Evolutionary conservation across 2,329 filamentous ascomycete species (phyloP), one percentile per base, ranked within the genome.

Genomic region (Aaosphaeria pasadenensis): DNA sequence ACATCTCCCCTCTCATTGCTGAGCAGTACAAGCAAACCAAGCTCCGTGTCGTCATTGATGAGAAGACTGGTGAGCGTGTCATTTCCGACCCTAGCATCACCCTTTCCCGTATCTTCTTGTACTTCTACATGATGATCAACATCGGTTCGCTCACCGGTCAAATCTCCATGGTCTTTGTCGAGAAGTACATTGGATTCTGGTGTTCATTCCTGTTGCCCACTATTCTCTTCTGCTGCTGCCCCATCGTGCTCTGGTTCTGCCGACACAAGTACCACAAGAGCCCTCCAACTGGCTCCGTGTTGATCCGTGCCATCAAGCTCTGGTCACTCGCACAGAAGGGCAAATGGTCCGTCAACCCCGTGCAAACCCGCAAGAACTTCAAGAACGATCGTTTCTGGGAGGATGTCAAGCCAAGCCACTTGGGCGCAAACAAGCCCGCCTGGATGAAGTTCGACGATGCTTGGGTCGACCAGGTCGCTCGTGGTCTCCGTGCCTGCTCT

Each of bases 381-480:
- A 77, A 81, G 51, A 73, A 76, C 45, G 74, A 75, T 5, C 74
- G 75, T 11, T 79, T 88, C 71, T 90, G 86, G 83, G 82, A 89
- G 29, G 63, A 74, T 4, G 82, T 83, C 50, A 88, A 88, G 72
- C 87, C 87, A 3, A 87, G 83, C 63, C 73, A 76, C 33, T 75
- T 89, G 7, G 72, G 77, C 35, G 68, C 67, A 1, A 65, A 76
- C 53, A 83, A 84, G 46, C 87, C 87, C 0, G 38, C 47, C 0
- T 91, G 87, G 87, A 91, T 91, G 85, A 87, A 84, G 0, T 91
- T 90, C 57, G 88, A 92, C 53, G 89, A 92, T 57, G 82, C 82
- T 45, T 92, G 88, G 87, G 88, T 92, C 32, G 87, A 90, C 52
- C 66, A 71, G 46, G 67, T 71, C 30, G 66, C 66, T 36, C 66